Conservation (phyloP, 306 rosid genomes). For the Canavalia ensiformis region DNA sequence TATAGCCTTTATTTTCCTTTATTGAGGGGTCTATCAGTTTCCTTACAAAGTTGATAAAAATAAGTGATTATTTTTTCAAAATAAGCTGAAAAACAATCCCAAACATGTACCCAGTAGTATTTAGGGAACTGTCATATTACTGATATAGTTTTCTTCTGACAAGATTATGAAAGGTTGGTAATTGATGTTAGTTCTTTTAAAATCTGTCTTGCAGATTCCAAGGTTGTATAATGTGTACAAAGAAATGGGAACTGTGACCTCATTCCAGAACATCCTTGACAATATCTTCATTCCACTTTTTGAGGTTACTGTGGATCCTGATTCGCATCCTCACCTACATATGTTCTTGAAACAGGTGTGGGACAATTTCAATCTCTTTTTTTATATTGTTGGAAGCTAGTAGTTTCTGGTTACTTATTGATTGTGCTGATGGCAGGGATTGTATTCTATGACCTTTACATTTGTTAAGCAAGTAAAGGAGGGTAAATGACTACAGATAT, state of each 20-base stretch:
- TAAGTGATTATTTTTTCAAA: too few relatives aligned
- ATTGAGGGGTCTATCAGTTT: too few relatives aligned
- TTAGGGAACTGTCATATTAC: too few relatives aligned
- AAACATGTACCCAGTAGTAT: too few relatives aligned
- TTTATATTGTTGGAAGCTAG: neutral
- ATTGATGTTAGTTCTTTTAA: slow-evolving; percentile 35
- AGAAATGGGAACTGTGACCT: slow-evolving; percentile 98
- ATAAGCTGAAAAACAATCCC: too few relatives aligned
- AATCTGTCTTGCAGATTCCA: slow-evolving; percentile 78
- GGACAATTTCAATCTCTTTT: neutral
- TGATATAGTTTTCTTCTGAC: too few relatives aligned
- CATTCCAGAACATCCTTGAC: slow-evolving; percentile 96
- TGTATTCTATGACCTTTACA: too few relatives aligned
- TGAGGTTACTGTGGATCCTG: slow-evolving; percentile 94
- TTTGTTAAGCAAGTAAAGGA: slow-evolving; percentile 13
- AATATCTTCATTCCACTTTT: slow-evolving; percentile 94
- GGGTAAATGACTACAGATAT: slow-evolving; percentile 31
- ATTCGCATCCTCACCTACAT: slow-evolving; percentile 97
- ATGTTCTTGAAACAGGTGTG: slow-evolving; percentile 93
- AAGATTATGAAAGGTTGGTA: slow-evolving; percentile 44
- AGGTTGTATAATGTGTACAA: slow-evolving; percentile 90
- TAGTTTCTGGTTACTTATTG: too few relatives aligned
- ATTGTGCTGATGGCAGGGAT: too few relatives aligned
- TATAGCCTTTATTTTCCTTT: too few relatives aligned
- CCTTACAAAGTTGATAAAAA: too few relatives aligned